Conservation (phyloP, 139 green algal species). For the Deuterostichococcus epilithicus region DNA sequence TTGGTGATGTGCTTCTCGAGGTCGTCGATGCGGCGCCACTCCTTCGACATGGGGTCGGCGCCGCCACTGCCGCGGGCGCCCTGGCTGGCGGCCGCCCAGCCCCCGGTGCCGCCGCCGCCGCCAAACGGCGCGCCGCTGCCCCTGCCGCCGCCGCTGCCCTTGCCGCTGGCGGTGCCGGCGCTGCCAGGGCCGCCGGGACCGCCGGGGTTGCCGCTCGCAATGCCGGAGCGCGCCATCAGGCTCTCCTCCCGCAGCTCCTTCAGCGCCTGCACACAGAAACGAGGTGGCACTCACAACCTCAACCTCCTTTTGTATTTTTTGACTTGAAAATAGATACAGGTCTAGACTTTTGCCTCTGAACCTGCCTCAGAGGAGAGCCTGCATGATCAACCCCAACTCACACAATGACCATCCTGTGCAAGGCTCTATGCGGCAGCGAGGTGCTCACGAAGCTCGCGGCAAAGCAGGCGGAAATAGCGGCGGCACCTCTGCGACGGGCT, state of each 20-base stretch:
- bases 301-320: too few relatives aligned
- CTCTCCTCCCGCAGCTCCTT: background rate
- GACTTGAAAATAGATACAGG: too few relatives aligned
- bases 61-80: background rate
- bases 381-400: too few relatives aligned
- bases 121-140: background rate
- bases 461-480: too few relatives aligned
- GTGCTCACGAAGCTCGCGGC: too few relatives aligned
- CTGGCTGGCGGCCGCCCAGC: background rate
- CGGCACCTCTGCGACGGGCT: background rate
- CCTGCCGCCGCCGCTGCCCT: background rate
- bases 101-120: background rate
- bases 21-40: background rate
- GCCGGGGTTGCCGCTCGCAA: background rate
- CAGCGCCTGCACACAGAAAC: background rate
- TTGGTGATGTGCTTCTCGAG: constrained; percentile 3
- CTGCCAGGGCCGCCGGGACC: too few relatives aligned
- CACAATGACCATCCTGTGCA: too few relatives aligned
- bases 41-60: background rate
- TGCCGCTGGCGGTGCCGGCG: background rate
- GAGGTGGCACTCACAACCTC: too few relatives aligned
- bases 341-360: too few relatives aligned
- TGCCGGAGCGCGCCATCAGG: background rate
- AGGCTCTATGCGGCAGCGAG: too few relatives aligned
- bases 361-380: too few relatives aligned